phyloP scores from a whole-genome alignment of 2,329 filamentous ascomycete species.

The Akanthomyces uredinophilus region DNA sequence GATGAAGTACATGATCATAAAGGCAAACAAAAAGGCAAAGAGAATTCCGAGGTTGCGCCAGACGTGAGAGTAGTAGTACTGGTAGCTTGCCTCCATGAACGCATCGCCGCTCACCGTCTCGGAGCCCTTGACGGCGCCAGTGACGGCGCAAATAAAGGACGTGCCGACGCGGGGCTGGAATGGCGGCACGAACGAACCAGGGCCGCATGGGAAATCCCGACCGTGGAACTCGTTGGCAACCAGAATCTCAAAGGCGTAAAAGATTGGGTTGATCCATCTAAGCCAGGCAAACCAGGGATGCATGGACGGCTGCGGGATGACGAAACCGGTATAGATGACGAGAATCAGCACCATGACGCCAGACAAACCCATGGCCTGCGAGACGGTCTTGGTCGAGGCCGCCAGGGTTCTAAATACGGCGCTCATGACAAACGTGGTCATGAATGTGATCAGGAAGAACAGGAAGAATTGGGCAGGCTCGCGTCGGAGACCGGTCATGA shows the following conservation, averaged over 20 bases:
- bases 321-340: slow-evolving; percentile 57
- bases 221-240: slow-evolving; percentile 68
- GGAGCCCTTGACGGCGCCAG: slow-evolving; percentile 51
- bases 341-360: slow-evolving; percentile 54
- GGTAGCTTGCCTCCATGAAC: slow-evolving; percentile 52
- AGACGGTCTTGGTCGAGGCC: slow-evolving; percentile 61
- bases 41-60: slow-evolving; percentile 69
- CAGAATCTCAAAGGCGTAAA: slow-evolving; percentile 68
- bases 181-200: slow-evolving; percentile 39
- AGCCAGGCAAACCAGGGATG: slow-evolving; percentile 73
- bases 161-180: slow-evolving; percentile 38
- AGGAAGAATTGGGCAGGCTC: slow-evolving; percentile 68
- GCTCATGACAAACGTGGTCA: slow-evolving; percentile 66
- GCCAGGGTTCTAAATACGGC: slow-evolving; percentile 72
- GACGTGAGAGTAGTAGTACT: slow-evolving; percentile 51
- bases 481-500: slow-evolving; percentile 48
- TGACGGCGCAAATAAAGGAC: slow-evolving; percentile 48
- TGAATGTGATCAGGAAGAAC: slow-evolving; percentile 66
- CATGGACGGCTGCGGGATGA: slow-evolving; percentile 51
- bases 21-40: slow-evolving; percentile 57
- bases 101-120: slow-evolving; percentile 54
- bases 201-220: slow-evolving; percentile 51
- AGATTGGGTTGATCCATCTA: slow-evolving; percentile 67
- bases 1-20: slow-evolving; percentile 58
- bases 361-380: slow-evolving; percentile 50